Base-by-base conservation (phyloP, 345 rosid genomes). In the Salix dunnii region DNA sequence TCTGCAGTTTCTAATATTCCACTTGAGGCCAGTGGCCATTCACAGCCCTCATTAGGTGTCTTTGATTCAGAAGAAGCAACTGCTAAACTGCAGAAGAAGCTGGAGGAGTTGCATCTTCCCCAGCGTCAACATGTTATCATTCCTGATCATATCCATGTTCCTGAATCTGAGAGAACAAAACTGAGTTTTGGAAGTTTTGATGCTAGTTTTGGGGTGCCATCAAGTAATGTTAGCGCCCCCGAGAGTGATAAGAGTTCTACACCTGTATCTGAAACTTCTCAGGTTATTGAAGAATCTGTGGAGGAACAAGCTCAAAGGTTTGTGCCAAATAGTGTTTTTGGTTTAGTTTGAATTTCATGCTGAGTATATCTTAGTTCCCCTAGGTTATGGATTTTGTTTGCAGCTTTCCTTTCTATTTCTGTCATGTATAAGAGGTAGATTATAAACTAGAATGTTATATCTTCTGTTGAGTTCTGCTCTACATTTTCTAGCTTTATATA, bases 171-270 rank as follows among this genome's bases (percentile, higher is more conserved):
- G 83, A 89, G 95, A 80, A 86, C 87, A 65, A 94, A 91, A 78
- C 74, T 94, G 82, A 94, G 94, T 87, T 94, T 94, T 85, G 98
- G 98, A 84, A 94, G 98, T 82, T 94, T 94, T 72, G 94, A 89
- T 87, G 88, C 91, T 70, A 88, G 83, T 84, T 92, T 94, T 85
- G 93, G 89, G 68, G 78, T 89, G 64, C 79, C 82, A 25, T 72
- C 86, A 43, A 86, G 77, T 78, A 70, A 76, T 49, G 77, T 74
- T 42, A 71, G 82, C 55, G 86, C 60, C 78, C 84, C 83, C 13
- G 95, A 86, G 89, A 88, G 87, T 85, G 94, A 89, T 43, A 86
- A 87, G 83, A 90, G 87, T 75, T 88, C 95, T 73, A 85, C 87
- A 53, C 80, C 90, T 63, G 73, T 86, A 72, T 89, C 92, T 55